Evolutionary conservation across 192 early-diverging fungal species (phyloP).

Genomic region (Mycoemilia scoparia): DNA sequence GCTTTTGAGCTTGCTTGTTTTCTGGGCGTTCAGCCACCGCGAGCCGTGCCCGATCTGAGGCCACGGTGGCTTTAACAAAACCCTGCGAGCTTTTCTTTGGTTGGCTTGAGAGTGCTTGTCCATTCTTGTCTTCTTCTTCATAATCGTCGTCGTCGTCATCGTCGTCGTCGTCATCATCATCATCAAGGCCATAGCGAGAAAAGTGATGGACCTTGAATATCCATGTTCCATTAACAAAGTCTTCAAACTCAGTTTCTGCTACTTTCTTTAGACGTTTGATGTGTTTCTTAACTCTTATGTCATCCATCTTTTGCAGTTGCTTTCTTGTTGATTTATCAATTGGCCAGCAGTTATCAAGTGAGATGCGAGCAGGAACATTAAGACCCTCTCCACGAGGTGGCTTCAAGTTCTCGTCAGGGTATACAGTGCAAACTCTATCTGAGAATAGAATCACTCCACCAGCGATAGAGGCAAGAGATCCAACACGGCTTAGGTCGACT

Average conservation of each 20-base stretch:
- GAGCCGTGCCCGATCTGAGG: slow-evolving; percentile 11
- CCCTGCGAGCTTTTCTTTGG: slow-evolving; percentile 5
- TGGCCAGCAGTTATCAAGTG: slow-evolving; percentile 66
- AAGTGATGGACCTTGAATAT: slow-evolving; percentile 80
- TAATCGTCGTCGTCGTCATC: slow-evolving; percentile 13
- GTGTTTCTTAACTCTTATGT: slow-evolving; percentile 49
- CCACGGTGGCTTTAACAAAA: slow-evolving; percentile 26
- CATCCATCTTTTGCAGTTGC: slow-evolving; percentile 41
- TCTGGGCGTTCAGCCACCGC: slow-evolving; percentile 11
- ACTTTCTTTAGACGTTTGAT: slow-evolving; percentile 47
- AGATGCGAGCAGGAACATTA: slow-evolving; percentile 69
- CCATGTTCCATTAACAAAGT: slow-evolving; percentile 69
- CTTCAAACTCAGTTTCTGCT: slow-evolving; percentile 62
- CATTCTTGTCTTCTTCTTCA: neutral
- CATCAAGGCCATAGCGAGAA: slow-evolving; percentile 60
- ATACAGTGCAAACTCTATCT: slow-evolving; percentile 52
- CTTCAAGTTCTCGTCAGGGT: slow-evolving; percentile 62
- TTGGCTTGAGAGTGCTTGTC: neutral
- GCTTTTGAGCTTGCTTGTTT: slow-evolving; percentile 4
- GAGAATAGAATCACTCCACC: slow-evolving; percentile 63
- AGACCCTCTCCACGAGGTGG: slow-evolving; percentile 68
- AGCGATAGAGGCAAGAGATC: slow-evolving; percentile 44
- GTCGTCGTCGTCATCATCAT: slow-evolving; percentile 44
- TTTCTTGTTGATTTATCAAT: slow-evolving; percentile 56
- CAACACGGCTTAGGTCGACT: slow-evolving; percentile 55